phyloP scores from a whole-genome alignment of 225 moss, liverwort and hornwort species.

The Physcomitrium patens region DNA sequence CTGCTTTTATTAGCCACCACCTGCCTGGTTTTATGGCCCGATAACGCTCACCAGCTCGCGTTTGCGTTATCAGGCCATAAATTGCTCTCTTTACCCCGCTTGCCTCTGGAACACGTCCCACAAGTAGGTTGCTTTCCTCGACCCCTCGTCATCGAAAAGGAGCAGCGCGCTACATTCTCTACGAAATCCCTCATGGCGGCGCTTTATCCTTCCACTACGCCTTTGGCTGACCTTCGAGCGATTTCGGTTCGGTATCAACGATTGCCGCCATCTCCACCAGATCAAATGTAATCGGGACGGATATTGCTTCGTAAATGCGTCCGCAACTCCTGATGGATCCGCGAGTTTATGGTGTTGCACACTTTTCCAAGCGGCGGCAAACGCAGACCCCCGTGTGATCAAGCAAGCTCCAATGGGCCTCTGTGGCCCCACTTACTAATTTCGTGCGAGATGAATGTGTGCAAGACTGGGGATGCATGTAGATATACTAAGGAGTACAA shows the following conservation, averaged over 20 bases:
- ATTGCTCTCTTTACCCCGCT: no score
- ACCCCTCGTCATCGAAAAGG: no score
- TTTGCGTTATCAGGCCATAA: no score
- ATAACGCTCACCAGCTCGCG: not conserved
- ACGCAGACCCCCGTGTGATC: not conserved
- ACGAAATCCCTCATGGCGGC: no score
- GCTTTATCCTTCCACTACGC: no score
- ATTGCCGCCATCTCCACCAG: not conserved
- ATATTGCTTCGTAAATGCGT: slow-evolving; percentile 16
- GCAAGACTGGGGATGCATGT: not conserved
- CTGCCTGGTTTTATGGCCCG: not conserved
- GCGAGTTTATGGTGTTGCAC: not conserved
- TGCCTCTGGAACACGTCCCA: no score
- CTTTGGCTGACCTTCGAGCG: no score
- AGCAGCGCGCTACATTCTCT: no score
- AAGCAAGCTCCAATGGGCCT: not conserved
- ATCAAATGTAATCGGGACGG: slow-evolving; percentile 17
- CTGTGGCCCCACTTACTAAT: not conserved
- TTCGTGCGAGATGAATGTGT: not conserved
- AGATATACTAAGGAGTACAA: not conserved
- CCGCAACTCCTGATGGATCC: not conserved
- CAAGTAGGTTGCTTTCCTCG: no score
- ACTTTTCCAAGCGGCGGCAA: not conserved
- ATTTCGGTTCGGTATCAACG: slow-evolving; percentile 9
- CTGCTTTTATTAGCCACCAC: slow-evolving; percentile 16